Base-by-base conservation (phyloP, 1,139 yeast genomes). In the Geotrichum macrosporum region DNA sequence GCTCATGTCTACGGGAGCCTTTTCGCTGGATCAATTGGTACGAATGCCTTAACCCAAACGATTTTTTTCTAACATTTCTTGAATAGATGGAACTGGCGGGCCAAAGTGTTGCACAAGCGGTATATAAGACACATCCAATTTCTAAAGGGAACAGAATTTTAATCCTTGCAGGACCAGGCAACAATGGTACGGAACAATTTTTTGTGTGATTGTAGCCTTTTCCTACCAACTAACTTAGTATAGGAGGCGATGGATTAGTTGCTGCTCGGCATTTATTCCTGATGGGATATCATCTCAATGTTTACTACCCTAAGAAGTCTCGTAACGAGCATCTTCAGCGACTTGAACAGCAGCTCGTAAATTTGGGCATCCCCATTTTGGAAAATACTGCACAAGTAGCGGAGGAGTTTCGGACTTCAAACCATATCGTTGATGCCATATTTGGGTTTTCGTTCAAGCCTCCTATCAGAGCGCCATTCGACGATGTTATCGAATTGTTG, bases 381-480 rank as follows among this genome's bases (percentile, higher is more conserved):
- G 70, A 12, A 67, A 67, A 66, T 69, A 36, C 55, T 66, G 57
- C 66, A 20, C 64, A 67, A 47, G 59, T 68, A 46, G 51, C 47
- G 19, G 53, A 50, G 3, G 56, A 53, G 13, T 55, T 59, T 34
- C 54, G 41, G 56, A 35, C 66, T 64, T 40, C 72, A 3, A 69
- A 72, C 52, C 64, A 79, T 36, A 72, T 88, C 13, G 70, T 92
- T 33, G 98, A 92, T 64, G 79, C 96, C 0, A 68, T 94, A 37
- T 92, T 92, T 68, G 98, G 98, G 2, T 92, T 92, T 60, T 86
- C 96, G 6, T 94, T 89, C 70, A 76, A 78, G 51, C 95, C 96
- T 1, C 96, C 96, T 0, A 72, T 92, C 43, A 71, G 97, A 47
- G 77, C 76, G 30, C 96, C 96, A 0, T 92, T 86, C 62, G 78